Percentiles rank a stretch among this genome's conserved stretches.
Conservation (phyloP, 164 flowering plant species). For the Macadamia integrifolia region DNA sequence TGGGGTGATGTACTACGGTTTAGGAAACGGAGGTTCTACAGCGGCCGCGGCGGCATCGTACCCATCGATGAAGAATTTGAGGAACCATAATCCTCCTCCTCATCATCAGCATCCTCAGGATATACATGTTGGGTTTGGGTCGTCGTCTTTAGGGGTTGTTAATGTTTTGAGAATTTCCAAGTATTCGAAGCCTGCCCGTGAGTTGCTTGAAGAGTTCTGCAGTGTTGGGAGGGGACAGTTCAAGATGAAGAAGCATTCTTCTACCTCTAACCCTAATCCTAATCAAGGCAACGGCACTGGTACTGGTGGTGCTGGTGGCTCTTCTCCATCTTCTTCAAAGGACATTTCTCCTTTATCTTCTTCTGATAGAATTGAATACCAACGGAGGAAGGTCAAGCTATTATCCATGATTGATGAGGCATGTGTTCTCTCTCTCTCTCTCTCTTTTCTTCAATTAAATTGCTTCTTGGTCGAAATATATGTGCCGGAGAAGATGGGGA, state of each 20-base stretch:
- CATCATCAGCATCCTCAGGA: conserved; percentile 3
- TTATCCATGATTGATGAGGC: conserved; percentile 95
- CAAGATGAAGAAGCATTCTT: conserved; percentile 20
- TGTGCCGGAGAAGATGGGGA: conserved; percentile 12
- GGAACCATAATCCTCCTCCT: conserved; percentile 2
- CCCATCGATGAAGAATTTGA: conserved; percentile 28
- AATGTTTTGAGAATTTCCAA: conserved; percentile 62
- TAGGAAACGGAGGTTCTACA: conserved; percentile 24
- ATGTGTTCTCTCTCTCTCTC: conserved; percentile 33
- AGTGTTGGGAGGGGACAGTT: conserved; percentile 77
- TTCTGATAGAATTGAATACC: conserved; percentile 77
- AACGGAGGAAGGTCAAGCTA: conserved; percentile 88
- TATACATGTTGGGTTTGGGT: conserved; percentile 34
- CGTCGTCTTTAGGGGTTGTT: conserved; percentile 35
- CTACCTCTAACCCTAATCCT: conserved; percentile 41
- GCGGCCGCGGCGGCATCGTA: conserved; percentile 10
- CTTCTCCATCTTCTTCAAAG: conserved; percentile 52
- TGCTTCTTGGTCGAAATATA: not conserved
- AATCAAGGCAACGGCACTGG: conserved; percentile 14
- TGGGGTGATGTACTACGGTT: conserved; percentile 41
- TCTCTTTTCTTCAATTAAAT: conserved; percentile 1
- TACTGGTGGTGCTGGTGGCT: conserved; percentile 20
- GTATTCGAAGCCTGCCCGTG: conserved; percentile 72
- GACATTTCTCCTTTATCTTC: conserved; percentile 62
- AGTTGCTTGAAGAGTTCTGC: conserved; percentile 88